Evolutionary conservation across 2,329 filamentous ascomycete species (phyloP), one percentile per base, ranked within the genome.

Genomic region (Xylariaceae sp.): DNA sequence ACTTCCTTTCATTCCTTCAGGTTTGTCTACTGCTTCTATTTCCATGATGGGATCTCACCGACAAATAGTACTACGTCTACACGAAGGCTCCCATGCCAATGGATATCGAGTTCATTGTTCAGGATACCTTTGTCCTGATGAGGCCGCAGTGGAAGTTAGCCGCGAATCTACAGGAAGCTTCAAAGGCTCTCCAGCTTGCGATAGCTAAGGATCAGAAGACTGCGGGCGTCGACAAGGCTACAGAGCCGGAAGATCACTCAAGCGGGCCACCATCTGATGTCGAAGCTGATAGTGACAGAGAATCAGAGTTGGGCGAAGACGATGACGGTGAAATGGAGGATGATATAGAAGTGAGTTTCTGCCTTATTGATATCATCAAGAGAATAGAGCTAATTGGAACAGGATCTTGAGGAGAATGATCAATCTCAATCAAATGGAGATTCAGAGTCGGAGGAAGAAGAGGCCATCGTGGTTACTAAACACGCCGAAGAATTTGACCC

Each of bases 101-200:
- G 88, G 93, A 98, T 55, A 88, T 97, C 37, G 93, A 98, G 47
- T 98, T 98, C 64, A 83, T 96, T 37, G 80, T 98, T 6, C 91
- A 96, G 64, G 93, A 98, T 64, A 91, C 88, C 0, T 97, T 87
- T 67, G 83, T 85, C 21, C 70, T 90, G 25, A 85, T 90, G 11
- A 80, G 93, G 37, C 92, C 93, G 4, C 87, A 96, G 62, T 98
- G 92, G 93, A 94, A 93, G 66, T 72, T 96, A 37, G 83, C 88
- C 17, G 78, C 82, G 5, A 86, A 85, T 53, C 66, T 93, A 5
- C 83, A 94, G 42, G 93, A 97, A 67, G 92, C 93, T 8, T 80
- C 82, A 10, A 84, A 82, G 53, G 78, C 85, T 2, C 96, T 98
- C 63, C 85, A 89, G 54, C 82, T 95, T 53, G 88, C 90, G n/a